Evolutionary conservation across 2,329 filamentous ascomycete genomes (phyloP).

Genomic region (Thelonectria olida): DNA sequence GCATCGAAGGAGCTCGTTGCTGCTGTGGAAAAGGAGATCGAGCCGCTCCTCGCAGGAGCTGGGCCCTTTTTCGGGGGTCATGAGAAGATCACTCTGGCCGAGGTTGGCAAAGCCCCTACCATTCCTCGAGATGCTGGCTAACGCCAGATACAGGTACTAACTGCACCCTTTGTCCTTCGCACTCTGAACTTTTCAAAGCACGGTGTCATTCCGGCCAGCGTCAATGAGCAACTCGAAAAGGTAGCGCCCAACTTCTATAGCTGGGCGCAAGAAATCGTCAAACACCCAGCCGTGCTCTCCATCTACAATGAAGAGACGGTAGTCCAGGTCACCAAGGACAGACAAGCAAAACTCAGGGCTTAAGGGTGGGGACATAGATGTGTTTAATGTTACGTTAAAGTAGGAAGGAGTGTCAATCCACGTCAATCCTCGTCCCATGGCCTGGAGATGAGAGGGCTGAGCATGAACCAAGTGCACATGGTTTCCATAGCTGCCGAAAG

Average conservation of each 20-base stretch:
- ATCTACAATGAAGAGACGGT: slow-evolving; percentile 64
- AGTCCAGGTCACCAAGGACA: slow-evolving; percentile 29
- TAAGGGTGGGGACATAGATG: neutral
- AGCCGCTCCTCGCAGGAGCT: slow-evolving; percentile 69
- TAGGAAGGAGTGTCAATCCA: too few relatives aligned
- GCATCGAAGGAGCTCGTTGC: slow-evolving; percentile 61
- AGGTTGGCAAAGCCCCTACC: slow-evolving; percentile 60
- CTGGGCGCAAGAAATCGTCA: slow-evolving; percentile 70
- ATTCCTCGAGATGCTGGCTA: too few relatives aligned
- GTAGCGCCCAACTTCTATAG: slow-evolving; percentile 72
- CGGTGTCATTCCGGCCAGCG: slow-evolving; percentile 59
- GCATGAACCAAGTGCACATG: too few relatives aligned
- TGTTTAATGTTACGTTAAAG: neutral
- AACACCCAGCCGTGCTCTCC: slow-evolving; percentile 71
- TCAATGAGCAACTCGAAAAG: slow-evolving; percentile 57
- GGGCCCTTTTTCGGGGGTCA: slow-evolving; percentile 72
- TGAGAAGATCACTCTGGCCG: slow-evolving; percentile 73
- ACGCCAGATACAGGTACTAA: slow-evolving; percentile 59
- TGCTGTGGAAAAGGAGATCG: slow-evolving; percentile 73
- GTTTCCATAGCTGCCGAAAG: too few relatives aligned
- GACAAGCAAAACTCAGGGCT: slow-evolving; percentile 28
- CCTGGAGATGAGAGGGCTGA: too few relatives aligned
- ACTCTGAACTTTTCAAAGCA: slow-evolving; percentile 63
- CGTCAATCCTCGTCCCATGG: too few relatives aligned
- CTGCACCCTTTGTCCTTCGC: slow-evolving; percentile 74